These are phyloP conservation scores for Pilobolus umbonatus DNA, from an alignment of 192 early-diverging fungal species.

Conservation along the genomic window DNA sequence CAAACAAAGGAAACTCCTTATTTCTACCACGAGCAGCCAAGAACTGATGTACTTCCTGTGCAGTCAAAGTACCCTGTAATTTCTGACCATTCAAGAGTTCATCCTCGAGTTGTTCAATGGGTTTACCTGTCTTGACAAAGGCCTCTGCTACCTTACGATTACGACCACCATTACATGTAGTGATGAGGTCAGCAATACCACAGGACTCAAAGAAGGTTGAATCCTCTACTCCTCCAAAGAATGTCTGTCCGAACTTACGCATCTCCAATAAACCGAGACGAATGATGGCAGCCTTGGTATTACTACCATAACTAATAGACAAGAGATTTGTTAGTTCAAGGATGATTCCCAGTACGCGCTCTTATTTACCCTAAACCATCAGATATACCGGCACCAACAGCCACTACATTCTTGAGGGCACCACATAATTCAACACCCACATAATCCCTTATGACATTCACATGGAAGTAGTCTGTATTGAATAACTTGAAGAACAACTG, in stretches of 20 bases:
- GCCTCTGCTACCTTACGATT: slow-evolving; percentile 91
- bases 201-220: slow-evolving; percentile 96
- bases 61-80: slow-evolving; percentile 90
- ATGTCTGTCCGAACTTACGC: slow-evolving; percentile 82
- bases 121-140: slow-evolving; percentile 81
- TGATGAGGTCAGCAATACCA: slow-evolving; percentile 94
- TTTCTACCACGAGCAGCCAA: slow-evolving; percentile 47
- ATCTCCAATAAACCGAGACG: slow-evolving; percentile 93
- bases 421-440: slow-evolving; percentile 95
- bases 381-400: slow-evolving; percentile 87
- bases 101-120: slow-evolving; percentile 85
- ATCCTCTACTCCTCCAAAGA: slow-evolving; percentile 73
- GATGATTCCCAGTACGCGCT: neutral
- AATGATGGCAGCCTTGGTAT: slow-evolving; percentile 97
- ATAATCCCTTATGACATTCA: slow-evolving; percentile 80
- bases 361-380: slow-evolving; percentile 73
- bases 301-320: slow-evolving; percentile 59
- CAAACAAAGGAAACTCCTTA: slow-evolving; percentile 71
- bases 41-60: slow-evolving; percentile 81
- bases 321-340: neutral
- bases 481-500: slow-evolving; percentile 77
- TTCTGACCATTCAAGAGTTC: slow-evolving; percentile 96
- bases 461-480: slow-evolving; percentile 81
- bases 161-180: slow-evolving; percentile 91
- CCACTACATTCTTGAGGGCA: slow-evolving; percentile 95